Base-by-base conservation (phyloP, 139 green algal genomes). In the Chlorella vulgaris region DNA sequence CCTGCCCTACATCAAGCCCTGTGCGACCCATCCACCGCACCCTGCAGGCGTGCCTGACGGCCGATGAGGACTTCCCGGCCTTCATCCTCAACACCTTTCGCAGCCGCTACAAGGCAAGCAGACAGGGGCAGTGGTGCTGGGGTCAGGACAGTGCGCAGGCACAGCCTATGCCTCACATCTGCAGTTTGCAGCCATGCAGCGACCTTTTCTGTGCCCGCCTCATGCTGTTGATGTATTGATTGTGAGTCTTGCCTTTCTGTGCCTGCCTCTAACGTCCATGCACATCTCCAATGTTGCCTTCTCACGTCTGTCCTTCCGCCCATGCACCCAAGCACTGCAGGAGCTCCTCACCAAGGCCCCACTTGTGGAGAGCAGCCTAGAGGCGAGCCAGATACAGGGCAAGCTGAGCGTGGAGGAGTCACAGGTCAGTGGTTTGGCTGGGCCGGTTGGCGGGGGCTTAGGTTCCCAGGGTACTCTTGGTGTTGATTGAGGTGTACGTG, bases 321-420 rank as follows among this genome's bases (percentile, higher is more conserved):
- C n/a, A n/a, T n/a, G n/a, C n/a, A n/a, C n/a, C n/a, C n/a, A n/a
- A n/a, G n/a, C 35, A 2, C 29, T 65, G 67, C 83, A 87, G 83
- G 88, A 91, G 61, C 67, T 91, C 42, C 71, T 91, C 47, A 86
- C 66, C 6, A 84, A 83, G 40, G 86, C 86, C 29, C 86, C 86
- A 7, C 55, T 61, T 28, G 69, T 81, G 31, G 86, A 91, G n/a
- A 86, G 60, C 51, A 83, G 74, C 39, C 76, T 67, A 35, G 86
- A 88, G 39, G 66, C 73, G 36, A 83, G 43, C 6, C 35, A 58
- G 28, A 60, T 91, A 31, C 83, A 89, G 71, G 42, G 36, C 28
- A 79, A 83, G 67, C 76, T 91, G 47, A 81, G 62, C 33, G 33
- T 35, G 3, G 88, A 91, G 83, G 88, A 91, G 74, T 21, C 36